Conservation (phyloP, 83 land plant genomes). For the Larix sibirica region DNA sequence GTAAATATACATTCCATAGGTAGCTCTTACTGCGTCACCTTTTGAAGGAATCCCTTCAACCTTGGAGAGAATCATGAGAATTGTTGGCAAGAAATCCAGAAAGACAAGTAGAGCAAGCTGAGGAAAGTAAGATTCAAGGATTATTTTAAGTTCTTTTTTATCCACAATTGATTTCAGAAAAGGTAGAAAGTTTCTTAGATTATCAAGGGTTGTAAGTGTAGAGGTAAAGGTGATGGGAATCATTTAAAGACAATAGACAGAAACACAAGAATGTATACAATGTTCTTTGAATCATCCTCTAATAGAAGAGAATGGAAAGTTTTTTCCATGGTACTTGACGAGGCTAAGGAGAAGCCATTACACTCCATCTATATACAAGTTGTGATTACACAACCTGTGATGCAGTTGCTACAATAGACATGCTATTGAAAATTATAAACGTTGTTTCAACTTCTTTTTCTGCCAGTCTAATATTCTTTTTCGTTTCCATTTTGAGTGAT, state of each 20-base stretch:
- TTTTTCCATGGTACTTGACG: constrained; percentile 72
- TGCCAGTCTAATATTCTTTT: constrained; percentile 43
- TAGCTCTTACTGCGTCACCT: constrained; percentile 67
- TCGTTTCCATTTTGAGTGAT: constrained; percentile 38
- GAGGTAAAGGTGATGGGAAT: constrained; percentile 79
- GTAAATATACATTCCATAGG: constrained; percentile 90
- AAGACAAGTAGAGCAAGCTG: constrained; percentile 70
- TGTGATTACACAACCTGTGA: constrained; percentile 68
- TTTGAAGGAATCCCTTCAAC: constrained; percentile 68
- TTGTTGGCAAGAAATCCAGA: constrained; percentile 63
- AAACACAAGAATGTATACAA: constrained; percentile 60
- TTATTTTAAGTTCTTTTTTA: constrained; percentile 31
- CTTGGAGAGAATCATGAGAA: constrained; percentile 71
- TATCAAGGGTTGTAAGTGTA: constrained; percentile 69
- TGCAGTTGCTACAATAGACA: constrained; percentile 65
- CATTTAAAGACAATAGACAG: constrained; percentile 80
- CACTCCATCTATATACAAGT: constrained; percentile 66
- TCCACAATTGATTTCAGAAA: constrained; percentile 64
- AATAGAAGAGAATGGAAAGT: constrained; percentile 35
- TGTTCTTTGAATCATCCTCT: constrained; percentile 34
- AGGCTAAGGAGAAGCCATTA: constrained; percentile 79
- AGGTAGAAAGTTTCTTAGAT: constrained; percentile 58
- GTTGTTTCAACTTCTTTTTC: constrained; percentile 70
- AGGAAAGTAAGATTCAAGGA: constrained; percentile 79
- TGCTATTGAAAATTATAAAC: constrained; percentile 66